Evolutionary conservation across 2,329 filamentous ascomycete genomes (phyloP).

Genomic region (Microascus cirrosus): DNA sequence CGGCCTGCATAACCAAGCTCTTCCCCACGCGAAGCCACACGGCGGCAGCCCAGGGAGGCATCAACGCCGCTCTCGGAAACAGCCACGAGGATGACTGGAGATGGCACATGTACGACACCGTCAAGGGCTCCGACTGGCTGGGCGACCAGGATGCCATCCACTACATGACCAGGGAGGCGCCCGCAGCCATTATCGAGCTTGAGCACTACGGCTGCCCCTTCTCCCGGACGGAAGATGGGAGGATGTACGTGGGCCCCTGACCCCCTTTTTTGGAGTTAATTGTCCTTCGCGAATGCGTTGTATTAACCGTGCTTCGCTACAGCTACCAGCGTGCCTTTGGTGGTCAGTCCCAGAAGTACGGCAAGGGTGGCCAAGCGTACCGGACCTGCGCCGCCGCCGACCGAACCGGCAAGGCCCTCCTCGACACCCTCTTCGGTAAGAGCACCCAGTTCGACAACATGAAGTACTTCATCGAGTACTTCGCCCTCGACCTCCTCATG

Average conservation of each 20-base stretch:
- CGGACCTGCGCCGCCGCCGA: slow-evolving; percentile 94
- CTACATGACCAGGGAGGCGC: slow-evolving; percentile 96
- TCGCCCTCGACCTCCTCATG: slow-evolving; percentile 94
- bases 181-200: slow-evolving; percentile 82
- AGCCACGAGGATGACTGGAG: slow-evolving; percentile 99
- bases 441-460: slow-evolving; percentile 85
- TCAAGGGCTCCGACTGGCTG: slow-evolving; percentile 96
- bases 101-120: slow-evolving; percentile 99
- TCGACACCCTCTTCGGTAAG: slow-evolving; percentile 97
- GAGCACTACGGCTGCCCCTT: slow-evolving; percentile 98
- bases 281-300: neutral
- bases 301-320: neutral
- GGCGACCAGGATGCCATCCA: slow-evolving; percentile 96
- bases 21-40: slow-evolving; percentile 81
- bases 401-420: slow-evolving; percentile 90
- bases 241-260: slow-evolving; percentile 52
- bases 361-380: slow-evolving; percentile 97
- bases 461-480: slow-evolving; percentile 99
- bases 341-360: slow-evolving; percentile 89
- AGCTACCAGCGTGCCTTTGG: slow-evolving; percentile 97
- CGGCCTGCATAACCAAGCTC: slow-evolving; percentile 76
- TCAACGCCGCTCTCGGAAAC: slow-evolving; percentile 82
- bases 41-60: slow-evolving; percentile 71
- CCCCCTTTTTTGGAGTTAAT: neutral
- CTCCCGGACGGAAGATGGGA: slow-evolving; percentile 90